Percentiles rank a stretch among this genome's conserved stretches.
phyloP scores from a whole-genome alignment of 108 stramenopile genomes.

The Mediolabrus comicus region DNA sequence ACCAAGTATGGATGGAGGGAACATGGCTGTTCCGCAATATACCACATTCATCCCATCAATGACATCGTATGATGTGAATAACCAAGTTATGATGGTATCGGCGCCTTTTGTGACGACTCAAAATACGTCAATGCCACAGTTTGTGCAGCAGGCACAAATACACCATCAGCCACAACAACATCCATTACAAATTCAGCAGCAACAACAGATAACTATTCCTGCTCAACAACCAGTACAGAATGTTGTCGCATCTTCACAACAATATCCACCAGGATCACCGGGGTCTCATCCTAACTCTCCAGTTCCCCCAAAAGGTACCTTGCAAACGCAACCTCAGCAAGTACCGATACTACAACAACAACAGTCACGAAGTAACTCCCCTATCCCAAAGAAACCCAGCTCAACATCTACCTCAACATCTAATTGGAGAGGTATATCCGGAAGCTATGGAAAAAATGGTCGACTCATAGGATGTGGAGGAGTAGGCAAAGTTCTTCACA shows the following conservation, averaged over 20 bases:
- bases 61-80: constrained; percentile 9
- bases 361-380: neutral
- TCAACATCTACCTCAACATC: neutral
- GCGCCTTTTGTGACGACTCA: constrained; percentile 7
- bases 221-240: neutral
- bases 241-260: neutral
- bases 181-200: neutral
- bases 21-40: constrained; percentile 1
- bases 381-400: neutral
- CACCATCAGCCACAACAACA: neutral
- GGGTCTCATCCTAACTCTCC: constrained; percentile 1
- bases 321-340: neutral
- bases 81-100: constrained; percentile 8
- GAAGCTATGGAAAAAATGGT: constrained; percentile 1
- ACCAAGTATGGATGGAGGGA: neutral
- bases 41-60: constrained; percentile 1
- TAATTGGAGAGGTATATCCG: neutral
- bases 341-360: neutral
- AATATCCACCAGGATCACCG: neutral
- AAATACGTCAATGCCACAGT: neutral
- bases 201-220: neutral
- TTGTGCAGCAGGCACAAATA: neutral
- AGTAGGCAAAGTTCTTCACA: constrained; percentile 76
- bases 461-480: constrained; percentile 45
- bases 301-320: neutral